Evolutionary conservation across 1,139 yeast genomes (phyloP), one percentile per base, ranked within the genome.

Genomic region (Wickerhamomyces sp.): DNA sequence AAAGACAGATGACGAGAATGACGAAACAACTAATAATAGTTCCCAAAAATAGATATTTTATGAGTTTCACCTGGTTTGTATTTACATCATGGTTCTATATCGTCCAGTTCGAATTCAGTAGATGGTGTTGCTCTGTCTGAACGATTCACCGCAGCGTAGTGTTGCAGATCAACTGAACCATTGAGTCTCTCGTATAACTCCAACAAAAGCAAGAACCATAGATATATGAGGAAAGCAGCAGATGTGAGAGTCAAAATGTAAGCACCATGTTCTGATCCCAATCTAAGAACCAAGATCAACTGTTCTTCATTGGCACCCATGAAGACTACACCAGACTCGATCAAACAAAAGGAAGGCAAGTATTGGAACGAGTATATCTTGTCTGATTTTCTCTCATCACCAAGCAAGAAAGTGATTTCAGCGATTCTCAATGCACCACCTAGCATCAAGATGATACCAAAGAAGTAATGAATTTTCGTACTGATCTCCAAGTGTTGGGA

Each of bases 291-390:
- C 42, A 86, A 64, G 13, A 64, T 62, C 51, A 89, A 65, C 52
- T 89, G 96, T 55, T 89, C 95, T 54, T 89, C 96, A 41, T 73
- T 88, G 18, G 97, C 97, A 18, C 86, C 75, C 96, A 88, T 87
- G 55, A 89, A 89, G 45, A 85, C 55, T 14, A 84, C 58, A 1
- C 97, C 97, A 2, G 93, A 67, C 43, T 84, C 72, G 2, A 87
- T 72, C 35, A 89, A 68, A 40, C 89, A 73, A 53, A 87, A 77
- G 3, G 96, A 86, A 1, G 97, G 82, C 18, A 88, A 52, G 57
- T 84, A 84, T 59, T 89, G 97, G 65, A 87, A 87, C 2, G 89
- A 68, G 27, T 68, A 57, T 25, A 86, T 75, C 23, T 61, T 62
- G 5, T 75, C 75, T 3, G 68, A 65, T 11, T 66, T 55, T 32